Percentiles rank a stretch among this genome's conserved stretches.
phyloP scores from a whole-genome alignment of 2,329 filamentous ascomycete species.

The Trichophyton benhamiae region DNA sequence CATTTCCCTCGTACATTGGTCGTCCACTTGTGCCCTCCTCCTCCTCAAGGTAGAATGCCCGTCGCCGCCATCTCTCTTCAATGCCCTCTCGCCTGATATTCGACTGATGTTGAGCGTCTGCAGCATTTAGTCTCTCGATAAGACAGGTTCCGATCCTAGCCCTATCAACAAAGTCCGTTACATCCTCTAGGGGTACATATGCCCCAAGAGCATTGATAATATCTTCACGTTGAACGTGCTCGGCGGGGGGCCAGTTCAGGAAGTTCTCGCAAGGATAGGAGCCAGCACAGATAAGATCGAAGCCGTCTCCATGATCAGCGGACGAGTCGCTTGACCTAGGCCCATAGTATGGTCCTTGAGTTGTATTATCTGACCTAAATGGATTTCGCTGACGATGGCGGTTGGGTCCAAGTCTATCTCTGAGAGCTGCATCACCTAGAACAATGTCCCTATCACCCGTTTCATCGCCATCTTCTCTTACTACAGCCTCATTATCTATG shows the following conservation, averaged over 20 bases:
- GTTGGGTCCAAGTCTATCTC: slow-evolving; percentile 25
- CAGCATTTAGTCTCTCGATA: slow-evolving; percentile 25
- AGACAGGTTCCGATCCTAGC: slow-evolving; percentile 28
- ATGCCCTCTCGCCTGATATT: slow-evolving; percentile 34
- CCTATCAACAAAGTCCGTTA: slow-evolving; percentile 32
- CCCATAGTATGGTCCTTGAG: background rate
- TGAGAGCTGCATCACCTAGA: slow-evolving; percentile 38
- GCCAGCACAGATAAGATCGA: background rate
- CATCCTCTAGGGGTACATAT: slow-evolving; percentile 30
- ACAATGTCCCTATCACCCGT: slow-evolving; percentile 50
- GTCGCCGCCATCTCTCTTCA: slow-evolving; percentile 61
- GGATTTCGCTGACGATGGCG: slow-evolving; percentile 9
- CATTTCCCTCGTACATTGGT: slow-evolving; percentile 43
- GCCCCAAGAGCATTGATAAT: slow-evolving; percentile 32
- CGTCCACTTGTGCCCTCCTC: slow-evolving; percentile 63
- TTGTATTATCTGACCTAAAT: slow-evolving; percentile 9
- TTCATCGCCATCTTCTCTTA: slow-evolving; percentile 50
- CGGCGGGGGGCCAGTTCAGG: slow-evolving; percentile 29
- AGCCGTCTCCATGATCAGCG: slow-evolving; percentile 4
- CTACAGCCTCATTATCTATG: slow-evolving; percentile 46
- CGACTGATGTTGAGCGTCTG: slow-evolving; percentile 27
- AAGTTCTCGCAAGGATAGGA: slow-evolving; percentile 20
- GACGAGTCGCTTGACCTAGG: slow-evolving; percentile 5
- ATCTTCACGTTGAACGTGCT: slow-evolving; percentile 30
- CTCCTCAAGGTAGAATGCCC: slow-evolving; percentile 73